A percentile compares a stretch with the other conserved stretches of the same genome.
These are phyloP conservation scores for Dryadomyces quercus-mongolicae DNA, from an alignment of 2,329 filamentous ascomycete species.

Conservation along the genomic window DNA sequence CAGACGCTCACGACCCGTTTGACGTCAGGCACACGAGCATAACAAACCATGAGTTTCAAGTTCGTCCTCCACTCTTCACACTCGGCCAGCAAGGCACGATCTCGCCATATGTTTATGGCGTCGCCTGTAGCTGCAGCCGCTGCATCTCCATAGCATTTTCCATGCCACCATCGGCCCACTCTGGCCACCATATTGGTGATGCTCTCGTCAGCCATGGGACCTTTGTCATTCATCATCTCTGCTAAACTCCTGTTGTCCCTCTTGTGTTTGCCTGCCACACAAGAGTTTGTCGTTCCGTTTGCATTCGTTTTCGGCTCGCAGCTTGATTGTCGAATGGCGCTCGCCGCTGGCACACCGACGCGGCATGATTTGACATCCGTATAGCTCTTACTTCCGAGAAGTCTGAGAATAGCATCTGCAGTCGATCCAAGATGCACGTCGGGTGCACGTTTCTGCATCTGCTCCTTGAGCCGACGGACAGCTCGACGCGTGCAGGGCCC, in stretches of 20 bases:
- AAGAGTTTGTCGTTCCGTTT: slow-evolving; percentile 3
- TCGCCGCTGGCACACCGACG: slow-evolving; percentile 64
- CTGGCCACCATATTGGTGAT: slow-evolving; percentile 90
- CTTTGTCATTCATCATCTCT: slow-evolving; percentile 61
- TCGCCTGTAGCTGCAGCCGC: slow-evolving; percentile 28
- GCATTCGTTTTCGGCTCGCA: slow-evolving; percentile 6
- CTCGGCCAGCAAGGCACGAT: slow-evolving; percentile 64
- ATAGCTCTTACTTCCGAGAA: slow-evolving; percentile 59
- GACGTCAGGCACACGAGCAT: slow-evolving; percentile 67
- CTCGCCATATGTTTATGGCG: slow-evolving; percentile 61
- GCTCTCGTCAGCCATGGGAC: slow-evolving; percentile 62
- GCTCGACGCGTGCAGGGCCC: slow-evolving; percentile 57
- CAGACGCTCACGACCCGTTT: slow-evolving; percentile 36
- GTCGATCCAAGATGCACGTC: slow-evolving; percentile 48
- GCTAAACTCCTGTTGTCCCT: slow-evolving; percentile 46
- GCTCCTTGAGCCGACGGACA: slow-evolving; percentile 59
- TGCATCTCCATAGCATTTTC: slow-evolving; percentile 72
- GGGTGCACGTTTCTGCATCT: slow-evolving; percentile 48
- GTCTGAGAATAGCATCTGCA: slow-evolving; percentile 49
- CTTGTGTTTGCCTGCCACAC: slow-evolving; percentile 16
- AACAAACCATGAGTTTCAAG: slow-evolving; percentile 82
- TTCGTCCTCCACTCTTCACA: slow-evolving; percentile 80
- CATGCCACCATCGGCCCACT: slow-evolving; percentile 95
- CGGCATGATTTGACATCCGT: slow-evolving; percentile 62
- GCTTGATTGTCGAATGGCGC: slow-evolving; percentile 23